Conservation (phyloP, 192 early-diverging fungal genomes). For the Coemansia sp. region DNA sequence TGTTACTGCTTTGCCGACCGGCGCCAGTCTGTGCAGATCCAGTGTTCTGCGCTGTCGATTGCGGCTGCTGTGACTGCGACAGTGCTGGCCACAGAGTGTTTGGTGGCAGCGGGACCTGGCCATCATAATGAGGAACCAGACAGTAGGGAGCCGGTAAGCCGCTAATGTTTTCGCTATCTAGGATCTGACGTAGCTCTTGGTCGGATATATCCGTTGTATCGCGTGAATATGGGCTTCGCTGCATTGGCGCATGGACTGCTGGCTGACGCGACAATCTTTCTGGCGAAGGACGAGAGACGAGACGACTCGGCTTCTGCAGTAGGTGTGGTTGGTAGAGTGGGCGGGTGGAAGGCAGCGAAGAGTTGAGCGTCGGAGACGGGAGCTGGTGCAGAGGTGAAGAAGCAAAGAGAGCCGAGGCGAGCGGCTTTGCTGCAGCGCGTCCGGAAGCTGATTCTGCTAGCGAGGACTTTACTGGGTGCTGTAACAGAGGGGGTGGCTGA, state of each 20-base stretch:
- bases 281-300: constrained; percentile 26
- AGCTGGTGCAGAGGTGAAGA: constrained; percentile 21
- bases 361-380: constrained; percentile 14
- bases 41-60: constrained; percentile 11
- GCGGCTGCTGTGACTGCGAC: constrained; percentile 1
- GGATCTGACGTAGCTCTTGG: constrained; percentile 54
- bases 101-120: constrained; percentile 28
- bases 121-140: constrained; percentile 48
- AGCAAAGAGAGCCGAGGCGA: constrained; percentile 28
- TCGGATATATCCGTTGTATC: constrained; percentile 55
- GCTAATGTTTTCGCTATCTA: constrained; percentile 55
- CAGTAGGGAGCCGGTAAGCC: constrained; percentile 49
- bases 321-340: constrained; percentile 21
- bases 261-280: constrained; percentile 33
- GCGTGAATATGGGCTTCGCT: constrained; percentile 50
- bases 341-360: constrained; percentile 23
- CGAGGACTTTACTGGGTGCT: constrained; percentile 41
- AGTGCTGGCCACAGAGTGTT: constrained; percentile 25
- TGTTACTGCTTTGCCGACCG: background rate
- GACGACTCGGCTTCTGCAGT: constrained; percentile 25
- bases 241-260: constrained; percentile 45
- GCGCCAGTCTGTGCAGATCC: background rate
- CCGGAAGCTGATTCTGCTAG: constrained; percentile 30
- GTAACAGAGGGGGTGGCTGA: constrained; percentile 51
- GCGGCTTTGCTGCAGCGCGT: constrained; percentile 32